Base-by-base conservation (phyloP, 768 basidiomycete genomes). In the Pleurotus pulmonarius region DNA sequence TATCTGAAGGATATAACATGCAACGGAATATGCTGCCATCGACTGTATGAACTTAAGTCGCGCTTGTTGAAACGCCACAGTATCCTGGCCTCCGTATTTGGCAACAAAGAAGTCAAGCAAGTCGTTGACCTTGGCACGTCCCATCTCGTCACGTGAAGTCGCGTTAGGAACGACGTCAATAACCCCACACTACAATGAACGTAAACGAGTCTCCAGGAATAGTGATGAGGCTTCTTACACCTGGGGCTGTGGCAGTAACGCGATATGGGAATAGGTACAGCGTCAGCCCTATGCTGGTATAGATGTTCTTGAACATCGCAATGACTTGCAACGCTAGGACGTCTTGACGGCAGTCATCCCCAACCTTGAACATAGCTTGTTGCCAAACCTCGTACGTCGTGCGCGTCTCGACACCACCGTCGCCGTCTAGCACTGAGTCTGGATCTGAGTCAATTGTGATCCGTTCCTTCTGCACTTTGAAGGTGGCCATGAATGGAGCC, bases 401-500 rank as follows among this genome's bases (percentile, higher is more conserved):
- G 25, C 70, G 80, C 44, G 72, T 85, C 64, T 86, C 84, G 26
- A 75, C 67, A 4, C 80, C 84, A n/a, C 77, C 83, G 18, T 83
- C 78, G 3, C 76, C 83, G 24, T 87, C 81, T 49, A 92, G 68
- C 24, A 94, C 74, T 15, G 86, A 85, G 57, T 94, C 89, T 0
- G 90, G 85, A 65, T 94, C 81, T 9, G 79, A 78, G 58, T 85
- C 75, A 18, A 92, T 71, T 18, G 85, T 81, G 20, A 87, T 66
- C 4, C 82, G 78, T 60, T 94, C 88, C 69, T 98, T 96, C 56
- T 91, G 83, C 20, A 99, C 97, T 77, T 96, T 97, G 80, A 99
- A 99, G 0, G 96, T 98, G 0, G 97, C 97, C 97, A 99, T 98
- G 76, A 99, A 99, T 0, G 97, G 97, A 8, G 97, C 95, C 94